Conservation (phyloP, 2,329 filamentous ascomycete species). For the Cladophialophora chaetospira region DNA sequence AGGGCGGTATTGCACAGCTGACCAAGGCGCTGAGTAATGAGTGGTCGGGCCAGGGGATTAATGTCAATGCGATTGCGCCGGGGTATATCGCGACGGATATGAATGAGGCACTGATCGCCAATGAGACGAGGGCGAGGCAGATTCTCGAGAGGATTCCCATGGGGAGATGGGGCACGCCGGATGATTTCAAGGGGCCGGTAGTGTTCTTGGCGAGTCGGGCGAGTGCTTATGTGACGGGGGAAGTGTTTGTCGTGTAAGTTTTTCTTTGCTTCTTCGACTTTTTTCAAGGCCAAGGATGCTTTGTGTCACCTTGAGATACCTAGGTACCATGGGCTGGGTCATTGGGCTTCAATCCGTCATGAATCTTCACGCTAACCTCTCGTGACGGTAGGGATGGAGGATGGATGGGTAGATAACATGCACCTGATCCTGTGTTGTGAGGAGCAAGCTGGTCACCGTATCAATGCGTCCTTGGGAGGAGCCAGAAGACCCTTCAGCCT, state of each 20-base stretch:
- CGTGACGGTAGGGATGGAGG: neutral
- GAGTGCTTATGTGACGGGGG: conserved; percentile 50
- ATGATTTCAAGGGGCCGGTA: conserved; percentile 54
- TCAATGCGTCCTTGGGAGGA: too few species aligned
- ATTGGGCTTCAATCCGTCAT: too few species aligned
- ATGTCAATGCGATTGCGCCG: conserved; percentile 84
- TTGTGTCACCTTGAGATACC: too few species aligned
- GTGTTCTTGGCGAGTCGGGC: conserved; percentile 52
- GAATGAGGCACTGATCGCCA: conserved; percentile 79
- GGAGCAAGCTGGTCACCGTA: too few species aligned
- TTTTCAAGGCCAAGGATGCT: too few species aligned
- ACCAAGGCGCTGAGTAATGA: conserved; percentile 86
- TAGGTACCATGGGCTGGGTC: too few species aligned
- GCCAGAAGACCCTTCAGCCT: too few species aligned
- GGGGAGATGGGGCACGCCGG: conserved; percentile 72
- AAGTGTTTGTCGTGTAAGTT: conserved; percentile 43
- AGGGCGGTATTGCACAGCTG: conserved; percentile 81
- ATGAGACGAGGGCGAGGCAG: conserved; percentile 67
- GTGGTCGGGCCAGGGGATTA: conserved; percentile 76
- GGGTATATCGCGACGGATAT: conserved; percentile 91
- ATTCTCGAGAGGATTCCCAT: conserved; percentile 82
- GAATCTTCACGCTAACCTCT: neutral
- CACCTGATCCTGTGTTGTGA: too few species aligned
- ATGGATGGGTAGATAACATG: neutral
- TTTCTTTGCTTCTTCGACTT: neutral